These are phyloP conservation scores for Colletotrichum sp. DNA, from an alignment of 2,329 filamentous ascomycete species.

Conservation along the genomic window DNA sequence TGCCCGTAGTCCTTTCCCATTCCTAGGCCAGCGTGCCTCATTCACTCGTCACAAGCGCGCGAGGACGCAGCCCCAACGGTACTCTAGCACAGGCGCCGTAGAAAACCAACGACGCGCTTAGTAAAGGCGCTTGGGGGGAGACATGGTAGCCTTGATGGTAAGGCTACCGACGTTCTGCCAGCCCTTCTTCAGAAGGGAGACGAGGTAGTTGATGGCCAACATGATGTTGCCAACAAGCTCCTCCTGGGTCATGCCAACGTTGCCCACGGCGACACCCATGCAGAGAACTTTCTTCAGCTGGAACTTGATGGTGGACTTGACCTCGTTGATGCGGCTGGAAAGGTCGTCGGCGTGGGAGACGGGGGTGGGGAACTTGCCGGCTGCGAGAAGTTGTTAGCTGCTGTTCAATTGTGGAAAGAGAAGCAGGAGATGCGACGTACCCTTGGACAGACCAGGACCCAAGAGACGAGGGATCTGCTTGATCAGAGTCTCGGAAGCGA, in stretches of 20 bases:
- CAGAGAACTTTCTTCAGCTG: conserved; percentile 99
- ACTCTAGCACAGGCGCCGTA: conserved; percentile 3
- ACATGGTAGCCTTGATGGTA: conserved; percentile 99
- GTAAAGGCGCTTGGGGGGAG: conserved; percentile 96
- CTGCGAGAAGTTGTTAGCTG: conserved; percentile 50
- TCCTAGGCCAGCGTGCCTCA: not conserved
- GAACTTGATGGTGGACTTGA: conserved; percentile 99
- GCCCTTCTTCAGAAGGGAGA: conserved; percentile 99
- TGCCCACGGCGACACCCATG: conserved; percentile 99
- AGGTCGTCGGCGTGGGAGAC: conserved; percentile 97
- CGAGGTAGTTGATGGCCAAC: conserved; percentile 99
- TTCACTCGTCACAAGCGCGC: not conserved
- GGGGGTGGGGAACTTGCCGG: conserved; percentile 99
- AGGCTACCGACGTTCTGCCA: conserved; percentile 99
- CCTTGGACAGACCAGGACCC: conserved; percentile 97
- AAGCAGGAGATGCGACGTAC: conserved; percentile 53
- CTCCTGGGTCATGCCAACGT: conserved; percentile 96
- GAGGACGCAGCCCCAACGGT: not conserved
- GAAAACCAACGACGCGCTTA: conserved; percentile 53
- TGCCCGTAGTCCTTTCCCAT: conserved; percentile 1
- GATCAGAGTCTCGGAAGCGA: conserved; percentile 96
- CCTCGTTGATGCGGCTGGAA: conserved; percentile 93
- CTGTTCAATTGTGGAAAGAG: not conserved
- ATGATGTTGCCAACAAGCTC: conserved; percentile 99
- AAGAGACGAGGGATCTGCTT: conserved; percentile 99